Conservation (phyloP, 2,329 filamentous ascomycete species). For the Keithomyces neogunnii region DNA sequence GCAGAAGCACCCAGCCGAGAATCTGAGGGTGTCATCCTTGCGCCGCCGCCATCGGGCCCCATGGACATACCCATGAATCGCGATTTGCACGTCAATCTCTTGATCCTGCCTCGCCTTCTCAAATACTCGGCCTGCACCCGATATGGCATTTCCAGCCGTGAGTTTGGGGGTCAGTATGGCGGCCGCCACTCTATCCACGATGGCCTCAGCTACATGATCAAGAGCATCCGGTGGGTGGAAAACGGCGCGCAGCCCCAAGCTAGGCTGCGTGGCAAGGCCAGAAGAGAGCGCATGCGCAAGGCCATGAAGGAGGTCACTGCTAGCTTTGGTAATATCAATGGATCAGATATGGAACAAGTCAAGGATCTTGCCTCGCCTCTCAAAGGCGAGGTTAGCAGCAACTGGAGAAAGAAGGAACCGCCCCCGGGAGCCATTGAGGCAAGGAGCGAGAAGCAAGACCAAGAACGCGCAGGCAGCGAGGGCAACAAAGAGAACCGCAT, state of each 20-base stretch:
- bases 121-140: constrained; percentile 68
- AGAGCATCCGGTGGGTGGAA: constrained; percentile 75
- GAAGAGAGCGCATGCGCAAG: constrained; percentile 48
- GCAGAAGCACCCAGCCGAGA: constrained; percentile 23
- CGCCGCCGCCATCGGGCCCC: constrained; percentile 52
- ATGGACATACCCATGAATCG: constrained; percentile 56
- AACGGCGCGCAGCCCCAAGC: constrained; percentile 57
- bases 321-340: constrained; percentile 22
- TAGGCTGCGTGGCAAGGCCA: constrained; percentile 45
- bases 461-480: constrained; percentile 21
- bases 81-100: constrained; percentile 78
- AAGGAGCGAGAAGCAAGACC: constrained; percentile 17
- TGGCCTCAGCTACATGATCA: constrained; percentile 81
- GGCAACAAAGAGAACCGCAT: constrained; percentile 40
- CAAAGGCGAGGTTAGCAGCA: constrained; percentile 22
- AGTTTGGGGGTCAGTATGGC: constrained; percentile 54
- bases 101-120: constrained; percentile 72
- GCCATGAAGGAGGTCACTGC: constrained; percentile 44
- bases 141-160: constrained; percentile 73
- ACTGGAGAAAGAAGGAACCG: constrained; percentile 24
- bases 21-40: constrained; percentile 36
- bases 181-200: constrained; percentile 54
- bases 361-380: constrained; percentile 16
- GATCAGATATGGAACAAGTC: constrained; percentile 15
- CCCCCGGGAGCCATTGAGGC: constrained; percentile 13